Base-by-base conservation (phyloP, 768 basidiomycete species). In the Rhizopogon vinicolor region DNA sequence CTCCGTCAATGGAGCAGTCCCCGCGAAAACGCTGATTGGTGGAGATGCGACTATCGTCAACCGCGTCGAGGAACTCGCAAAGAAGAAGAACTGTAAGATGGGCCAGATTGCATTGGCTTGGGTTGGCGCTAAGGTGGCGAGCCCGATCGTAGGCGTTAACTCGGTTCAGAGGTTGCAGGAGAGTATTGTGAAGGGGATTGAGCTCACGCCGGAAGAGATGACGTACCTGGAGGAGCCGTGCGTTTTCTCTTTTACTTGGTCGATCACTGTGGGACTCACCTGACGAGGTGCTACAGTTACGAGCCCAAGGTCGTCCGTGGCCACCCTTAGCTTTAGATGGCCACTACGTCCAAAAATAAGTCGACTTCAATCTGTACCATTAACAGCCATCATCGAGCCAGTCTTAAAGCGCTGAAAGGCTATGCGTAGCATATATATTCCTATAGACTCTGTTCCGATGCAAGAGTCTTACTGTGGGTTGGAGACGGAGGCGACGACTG, bases 21-120 rank as follows among this genome's bases (percentile, higher is more conserved):
- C 19, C 41, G 0, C 65, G 48, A 62, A 51, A 44, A 59, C 61
- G 31, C 42, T 60, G 2, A 54, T 63, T 14, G 69, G 68, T 6
- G 67, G 68, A 0, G 69, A 74, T 60, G 60, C 66, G 52, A 58
- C 59, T 37, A 76, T 78, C 60, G 69, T 76, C 61, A 61, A 58
- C 29, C 69, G 75, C 12, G 74, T 79, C 5, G 70, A 77, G 60
- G 67, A 74, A 48, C 58, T 80, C 14, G 71, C 80, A 3, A 67
- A 69, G 54, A 74, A 74, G 60, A 70, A 69, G 42, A 69, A 64
- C 0, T 62, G 72, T 52, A 67, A 67, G 51, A 81, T 79, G 79
- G 67, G 70, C 7, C 77, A 79, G 55, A 68, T 79, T 33, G 76
- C 78, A 7, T 56, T 80, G 2, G 73, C 74, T 4, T 79, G 79